Base-by-base conservation (phyloP, 164 flowering plant genomes). In the Kalanchoe fedtschenkoi region DNA sequence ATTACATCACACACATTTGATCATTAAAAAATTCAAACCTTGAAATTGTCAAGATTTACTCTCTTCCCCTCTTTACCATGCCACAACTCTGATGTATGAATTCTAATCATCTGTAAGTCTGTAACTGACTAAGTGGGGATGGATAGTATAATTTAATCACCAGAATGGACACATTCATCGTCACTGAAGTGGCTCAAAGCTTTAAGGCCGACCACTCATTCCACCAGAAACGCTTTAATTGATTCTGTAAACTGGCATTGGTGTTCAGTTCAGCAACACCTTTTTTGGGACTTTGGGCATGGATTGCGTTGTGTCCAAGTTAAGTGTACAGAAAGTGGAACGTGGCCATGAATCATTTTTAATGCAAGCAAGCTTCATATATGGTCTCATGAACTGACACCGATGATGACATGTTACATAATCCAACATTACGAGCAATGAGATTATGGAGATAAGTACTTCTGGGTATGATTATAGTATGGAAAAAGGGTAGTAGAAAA, bases 301-400 rank as follows among this genome's bases (percentile, higher is more conserved):
- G 22, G 56, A 26, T 26, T 6, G 30, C 56, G 24, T 51, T 51
- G 56, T 51, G 26, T 51, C 56, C 56, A 51, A 51, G 56, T 51
- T 32, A 51, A 51, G 56, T 51, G 56, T 51, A 4, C 56, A 26
- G 26, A 37, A 51, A 51, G 32, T 51, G 56, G 4, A 51, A 2
- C 14, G 56, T 51, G 17, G 14, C 26, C 5, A 2, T 16, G n/a
- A 19, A n/a, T n/a, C n/a, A n/a, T n/a, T n/a, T n/a, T n/a, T 11
- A 22, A 44, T 44, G 51, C n/a, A 44, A 44, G 22, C 51, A 51
- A 51, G 32, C 56, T 24, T 51, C 56, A 43, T 43, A 22, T 14
- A 22, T 22, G 11, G 6, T 47, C 54, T 8, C 54, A 44, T 44
- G 51, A 47, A 14, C 21, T 17, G 46, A 43, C 51, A 5, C 51